Evolutionary conservation across 1,284 basidiomycete species (phyloP).

Genomic region (Ceratobasidium sp.): DNA sequence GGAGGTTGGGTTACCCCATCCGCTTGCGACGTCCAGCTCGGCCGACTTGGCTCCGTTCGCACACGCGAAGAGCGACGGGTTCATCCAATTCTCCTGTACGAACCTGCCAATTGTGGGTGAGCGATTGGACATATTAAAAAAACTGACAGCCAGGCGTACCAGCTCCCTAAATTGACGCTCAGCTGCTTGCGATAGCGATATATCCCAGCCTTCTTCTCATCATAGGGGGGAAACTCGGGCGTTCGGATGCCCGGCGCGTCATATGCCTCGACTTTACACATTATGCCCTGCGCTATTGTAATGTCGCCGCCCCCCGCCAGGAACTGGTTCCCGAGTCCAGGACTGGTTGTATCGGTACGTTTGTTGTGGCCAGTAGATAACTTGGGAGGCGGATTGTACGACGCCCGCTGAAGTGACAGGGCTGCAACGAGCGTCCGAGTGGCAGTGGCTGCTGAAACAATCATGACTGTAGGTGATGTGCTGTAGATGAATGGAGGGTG

Average conservation of each 20-base stretch:
- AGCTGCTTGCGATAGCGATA: constrained; percentile 47
- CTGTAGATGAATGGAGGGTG: background rate
- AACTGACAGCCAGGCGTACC: constrained; percentile 55
- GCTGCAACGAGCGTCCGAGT: background rate
- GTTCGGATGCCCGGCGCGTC: constrained; percentile 5
- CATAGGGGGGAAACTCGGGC: constrained; percentile 35
- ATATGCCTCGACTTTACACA: background rate
- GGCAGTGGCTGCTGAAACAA: background rate
- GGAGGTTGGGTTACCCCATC: constrained; percentile 55
- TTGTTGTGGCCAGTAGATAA: background rate
- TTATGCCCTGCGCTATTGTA: background rate
- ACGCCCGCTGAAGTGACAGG: background rate
- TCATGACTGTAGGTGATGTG: background rate
- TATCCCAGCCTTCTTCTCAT: constrained; percentile 40
- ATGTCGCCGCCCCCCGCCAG: background rate
- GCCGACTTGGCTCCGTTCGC: constrained; percentile 66
- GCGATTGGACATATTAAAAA: constrained; percentile 7
- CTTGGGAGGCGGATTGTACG: constrained; percentile 4
- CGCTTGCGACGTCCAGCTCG: constrained; percentile 58
- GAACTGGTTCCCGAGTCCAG: background rate
- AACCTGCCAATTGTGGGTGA: constrained; percentile 64
- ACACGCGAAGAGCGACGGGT: constrained; percentile 72
- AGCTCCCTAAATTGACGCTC: constrained; percentile 72
- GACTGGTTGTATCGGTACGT: background rate
- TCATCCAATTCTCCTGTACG: constrained; percentile 83